A percentile compares a stretch with the other conserved stretches of the same genome.
These are phyloP conservation scores for Aspergillus awamori DNA, from an alignment of 2,329 filamentous ascomycete species.

Conservation along the genomic window DNA sequence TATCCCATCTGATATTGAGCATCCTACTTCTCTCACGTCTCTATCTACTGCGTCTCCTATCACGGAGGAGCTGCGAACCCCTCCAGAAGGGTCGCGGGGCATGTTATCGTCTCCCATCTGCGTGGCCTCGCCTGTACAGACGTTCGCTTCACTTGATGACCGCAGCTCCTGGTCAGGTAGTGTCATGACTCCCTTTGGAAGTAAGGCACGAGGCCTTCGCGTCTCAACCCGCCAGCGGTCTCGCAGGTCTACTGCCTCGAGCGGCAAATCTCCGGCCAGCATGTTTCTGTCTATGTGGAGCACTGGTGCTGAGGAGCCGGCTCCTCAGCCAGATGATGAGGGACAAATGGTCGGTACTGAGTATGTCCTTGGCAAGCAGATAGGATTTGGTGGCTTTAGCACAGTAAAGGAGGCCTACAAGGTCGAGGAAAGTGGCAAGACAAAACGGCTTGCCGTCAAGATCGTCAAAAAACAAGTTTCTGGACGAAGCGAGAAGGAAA, in stretches of 20 bases:
- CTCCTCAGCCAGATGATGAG: constrained; percentile 64
- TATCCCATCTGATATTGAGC: constrained; percentile 36
- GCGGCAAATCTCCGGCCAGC: constrained; percentile 60
- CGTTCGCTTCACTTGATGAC: constrained; percentile 44
- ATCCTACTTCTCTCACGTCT: constrained; percentile 48
- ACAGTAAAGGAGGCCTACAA: constrained; percentile 68
- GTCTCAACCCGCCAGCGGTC: constrained; percentile 42
- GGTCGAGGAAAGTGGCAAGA: constrained; percentile 58
- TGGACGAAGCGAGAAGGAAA: constrained; percentile 61
- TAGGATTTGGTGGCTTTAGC: constrained; percentile 68
- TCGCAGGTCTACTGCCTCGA: constrained; percentile 53
- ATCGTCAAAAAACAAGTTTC: constrained; percentile 64
- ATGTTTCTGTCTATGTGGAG: constrained; percentile 61
- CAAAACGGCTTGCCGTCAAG: constrained; percentile 63
- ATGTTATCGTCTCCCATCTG: constrained; percentile 43
- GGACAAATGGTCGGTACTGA: constrained; percentile 68
- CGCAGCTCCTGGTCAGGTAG: constrained; percentile 45
- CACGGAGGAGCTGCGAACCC: constrained; percentile 46
- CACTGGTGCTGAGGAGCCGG: constrained; percentile 41
- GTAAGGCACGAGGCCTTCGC: constrained; percentile 41
- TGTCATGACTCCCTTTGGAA: constrained; percentile 35
- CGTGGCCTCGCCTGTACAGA: constrained; percentile 40
- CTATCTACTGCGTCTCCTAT: constrained; percentile 47
- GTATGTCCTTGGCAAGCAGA: constrained; percentile 68
- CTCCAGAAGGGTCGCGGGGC: constrained; percentile 41